Percentiles rank a stretch among this genome's conserved stretches.
phyloP scores from a whole-genome alignment of 805 yeast genomes.

The Starmerella davenportii region DNA sequence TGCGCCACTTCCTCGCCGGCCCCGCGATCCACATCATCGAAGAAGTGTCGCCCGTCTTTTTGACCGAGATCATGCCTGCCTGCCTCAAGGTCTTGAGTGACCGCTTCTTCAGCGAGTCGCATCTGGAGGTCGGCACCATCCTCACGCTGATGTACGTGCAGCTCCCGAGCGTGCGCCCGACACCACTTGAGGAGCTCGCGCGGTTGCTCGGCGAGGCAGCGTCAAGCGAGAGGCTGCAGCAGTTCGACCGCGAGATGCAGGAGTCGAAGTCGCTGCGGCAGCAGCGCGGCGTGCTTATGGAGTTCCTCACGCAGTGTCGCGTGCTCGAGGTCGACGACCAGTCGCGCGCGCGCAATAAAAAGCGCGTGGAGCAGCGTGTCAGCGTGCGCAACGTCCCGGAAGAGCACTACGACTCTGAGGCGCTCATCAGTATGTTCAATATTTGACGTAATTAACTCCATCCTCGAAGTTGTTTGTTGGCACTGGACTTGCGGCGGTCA shows the following conservation, averaged over 20 bases:
- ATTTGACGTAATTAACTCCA: background rate
- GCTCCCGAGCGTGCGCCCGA: slow-evolving; percentile 34
- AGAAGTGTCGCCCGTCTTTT: slow-evolving; percentile 54
- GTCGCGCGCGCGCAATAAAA: slow-evolving; percentile 21
- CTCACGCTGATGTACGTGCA: slow-evolving; percentile 64
- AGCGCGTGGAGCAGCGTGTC: slow-evolving; percentile 16
- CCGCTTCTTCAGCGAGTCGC: slow-evolving; percentile 67
- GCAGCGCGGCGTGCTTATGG: slow-evolving; percentile 63
- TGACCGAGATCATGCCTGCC: slow-evolving; percentile 50
- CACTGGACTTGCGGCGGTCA: too few relatives aligned
- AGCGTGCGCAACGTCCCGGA: slow-evolving; percentile 14
- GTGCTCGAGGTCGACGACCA: slow-evolving; percentile 21
- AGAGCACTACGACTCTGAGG: slow-evolving; percentile 16
- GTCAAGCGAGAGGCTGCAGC: slow-evolving; percentile 37
- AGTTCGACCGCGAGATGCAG: slow-evolving; percentile 45
- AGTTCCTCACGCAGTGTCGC: slow-evolving; percentile 49
- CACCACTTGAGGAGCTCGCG: slow-evolving; percentile 11
- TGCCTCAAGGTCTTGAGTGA: slow-evolving; percentile 51
- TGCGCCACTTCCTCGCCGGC: slow-evolving; percentile 43
- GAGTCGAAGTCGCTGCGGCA: slow-evolving; percentile 54
- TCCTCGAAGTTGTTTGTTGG: background rate
- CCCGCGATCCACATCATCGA: slow-evolving; percentile 43
- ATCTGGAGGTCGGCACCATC: slow-evolving; percentile 80
- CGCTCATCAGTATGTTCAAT: slow-evolving; percentile 16
- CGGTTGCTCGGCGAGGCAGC: slow-evolving; percentile 21